Conservation (phyloP, 495 filamentous ascomycete species). For the Aspergillus bertholletiae region DNA sequence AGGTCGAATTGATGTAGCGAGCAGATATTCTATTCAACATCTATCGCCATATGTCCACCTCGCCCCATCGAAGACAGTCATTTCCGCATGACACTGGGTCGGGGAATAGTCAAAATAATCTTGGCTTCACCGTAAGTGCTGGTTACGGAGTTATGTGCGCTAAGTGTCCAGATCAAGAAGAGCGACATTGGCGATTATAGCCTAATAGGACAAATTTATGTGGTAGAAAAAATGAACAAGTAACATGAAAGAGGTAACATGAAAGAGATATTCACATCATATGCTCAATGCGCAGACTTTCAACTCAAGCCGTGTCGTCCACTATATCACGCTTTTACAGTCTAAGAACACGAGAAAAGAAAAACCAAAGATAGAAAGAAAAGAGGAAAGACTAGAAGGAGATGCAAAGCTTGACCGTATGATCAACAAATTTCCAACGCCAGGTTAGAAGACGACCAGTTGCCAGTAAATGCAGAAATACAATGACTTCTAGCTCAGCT, state of each 20-base stretch:
- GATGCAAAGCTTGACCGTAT: constrained; percentile 5
- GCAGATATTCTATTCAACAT: neutral
- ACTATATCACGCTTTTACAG: constrained; percentile 12
- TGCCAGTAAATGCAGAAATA: constrained; percentile 18
- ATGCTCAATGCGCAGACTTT: constrained; percentile 43
- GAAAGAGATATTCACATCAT: constrained; percentile 35
- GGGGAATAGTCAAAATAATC: neutral
- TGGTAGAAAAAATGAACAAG: constrained; percentile 20
- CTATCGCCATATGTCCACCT: neutral
- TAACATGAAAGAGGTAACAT: constrained; percentile 27
- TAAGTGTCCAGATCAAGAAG: constrained; percentile 13
- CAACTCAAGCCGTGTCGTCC: constrained; percentile 26
- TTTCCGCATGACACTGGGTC: constrained; percentile 8
- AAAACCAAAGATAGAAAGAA: constrained; percentile 5
- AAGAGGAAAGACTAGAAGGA: constrained; percentile 5
- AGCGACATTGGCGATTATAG: constrained; percentile 3
- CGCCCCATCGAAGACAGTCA: neutral
- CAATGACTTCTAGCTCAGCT: constrained; percentile 29
- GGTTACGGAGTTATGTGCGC: constrained; percentile 1
- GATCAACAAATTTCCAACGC: constrained; percentile 27
- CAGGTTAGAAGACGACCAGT: constrained; percentile 36
- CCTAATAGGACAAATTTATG: neutral
- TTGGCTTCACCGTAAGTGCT: neutral
- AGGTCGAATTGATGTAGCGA: neutral
- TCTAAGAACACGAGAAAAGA: constrained; percentile 5